Conservation (phyloP, 768 basidiomycete genomes). For the Amanita phalloides region DNA sequence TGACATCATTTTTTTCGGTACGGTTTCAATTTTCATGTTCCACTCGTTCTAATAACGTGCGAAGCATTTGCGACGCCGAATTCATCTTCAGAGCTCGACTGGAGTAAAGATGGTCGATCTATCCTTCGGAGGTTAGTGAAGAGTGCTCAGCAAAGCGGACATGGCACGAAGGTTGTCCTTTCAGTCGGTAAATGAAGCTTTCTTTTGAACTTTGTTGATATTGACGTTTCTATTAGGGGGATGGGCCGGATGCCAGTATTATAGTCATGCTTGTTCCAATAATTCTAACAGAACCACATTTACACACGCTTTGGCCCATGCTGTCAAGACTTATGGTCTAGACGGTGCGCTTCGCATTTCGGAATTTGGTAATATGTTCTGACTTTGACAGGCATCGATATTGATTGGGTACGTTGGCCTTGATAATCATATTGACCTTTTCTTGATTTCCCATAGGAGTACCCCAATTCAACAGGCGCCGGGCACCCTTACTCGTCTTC, state of each 20-base stretch:
- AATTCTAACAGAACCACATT: constrained; percentile 43
- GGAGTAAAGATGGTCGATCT: constrained; percentile 37
- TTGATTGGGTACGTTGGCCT: constrained; percentile 43
- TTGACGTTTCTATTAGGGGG: constrained; percentile 32
- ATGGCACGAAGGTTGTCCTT: constrained; percentile 54
- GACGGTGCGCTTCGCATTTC: constrained; percentile 44
- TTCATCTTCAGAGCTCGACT: constrained; percentile 39
- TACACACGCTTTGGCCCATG: constrained; percentile 38
- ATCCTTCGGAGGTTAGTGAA: constrained; percentile 48
- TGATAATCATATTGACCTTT: background rate
- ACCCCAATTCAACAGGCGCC: constrained; percentile 52
- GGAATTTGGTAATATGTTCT: background rate
- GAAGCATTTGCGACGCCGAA: constrained; percentile 64
- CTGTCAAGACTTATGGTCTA: constrained; percentile 48
- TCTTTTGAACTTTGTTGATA: background rate
- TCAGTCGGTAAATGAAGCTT: constrained; percentile 44
- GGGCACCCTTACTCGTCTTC: constrained; percentile 49
- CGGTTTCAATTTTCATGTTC: background rate
- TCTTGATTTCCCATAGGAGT: constrained; percentile 36
- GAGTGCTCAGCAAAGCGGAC: constrained; percentile 41
- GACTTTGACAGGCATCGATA: constrained; percentile 19
- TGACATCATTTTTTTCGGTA: constrained; percentile 22
- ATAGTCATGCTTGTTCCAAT: constrained; percentile 47
- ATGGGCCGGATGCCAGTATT: constrained; percentile 63
- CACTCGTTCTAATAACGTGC: background rate